A percentile compares a stretch with the other conserved stretches of the same genome.
Evolutionary conservation across 345 rosid genomes (phyloP).

Genomic region (Eucalyptus tenuipes): DNA sequence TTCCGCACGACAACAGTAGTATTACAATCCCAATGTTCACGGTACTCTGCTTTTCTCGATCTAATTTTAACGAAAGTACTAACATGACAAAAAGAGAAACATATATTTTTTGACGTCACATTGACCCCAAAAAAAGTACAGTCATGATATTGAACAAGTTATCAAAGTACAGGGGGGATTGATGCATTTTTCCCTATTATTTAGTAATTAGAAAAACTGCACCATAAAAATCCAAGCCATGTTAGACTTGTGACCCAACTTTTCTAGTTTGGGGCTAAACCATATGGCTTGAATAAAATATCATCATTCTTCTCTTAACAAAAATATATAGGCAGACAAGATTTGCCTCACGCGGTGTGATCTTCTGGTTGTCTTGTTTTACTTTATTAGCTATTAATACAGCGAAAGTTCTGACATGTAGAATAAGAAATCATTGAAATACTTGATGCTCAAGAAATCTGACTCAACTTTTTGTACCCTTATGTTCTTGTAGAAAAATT

Average conservation of each 20-base stretch:
- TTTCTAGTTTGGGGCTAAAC: too few relatives aligned
- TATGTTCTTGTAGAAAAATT: too few relatives aligned
- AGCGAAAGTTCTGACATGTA: neutral
- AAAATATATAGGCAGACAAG: neutral
- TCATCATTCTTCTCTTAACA: too few relatives aligned
- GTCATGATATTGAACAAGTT: too few relatives aligned
- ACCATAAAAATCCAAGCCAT: too few relatives aligned
- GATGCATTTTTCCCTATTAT: neutral
- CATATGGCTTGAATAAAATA: too few relatives aligned
- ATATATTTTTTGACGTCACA: neutral
- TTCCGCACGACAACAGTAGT: neutral
- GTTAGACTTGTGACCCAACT: too few relatives aligned
- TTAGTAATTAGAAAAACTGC: neutral
- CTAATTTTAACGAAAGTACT: neutral
- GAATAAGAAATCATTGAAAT: neutral
- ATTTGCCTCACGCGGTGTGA: neutral
- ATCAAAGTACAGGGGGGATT: neutral
- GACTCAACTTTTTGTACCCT: too few relatives aligned
- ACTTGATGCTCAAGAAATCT: neutral
- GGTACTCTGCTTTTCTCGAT: neutral
- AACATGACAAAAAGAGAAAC: neutral
- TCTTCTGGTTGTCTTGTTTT: neutral
- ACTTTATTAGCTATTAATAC: neutral
- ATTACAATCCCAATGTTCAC: neutral
- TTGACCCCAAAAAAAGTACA: neutral